Evolutionary conservation across 345 rosid species (phyloP).

Genomic region (Gossypium arboreum): DNA sequence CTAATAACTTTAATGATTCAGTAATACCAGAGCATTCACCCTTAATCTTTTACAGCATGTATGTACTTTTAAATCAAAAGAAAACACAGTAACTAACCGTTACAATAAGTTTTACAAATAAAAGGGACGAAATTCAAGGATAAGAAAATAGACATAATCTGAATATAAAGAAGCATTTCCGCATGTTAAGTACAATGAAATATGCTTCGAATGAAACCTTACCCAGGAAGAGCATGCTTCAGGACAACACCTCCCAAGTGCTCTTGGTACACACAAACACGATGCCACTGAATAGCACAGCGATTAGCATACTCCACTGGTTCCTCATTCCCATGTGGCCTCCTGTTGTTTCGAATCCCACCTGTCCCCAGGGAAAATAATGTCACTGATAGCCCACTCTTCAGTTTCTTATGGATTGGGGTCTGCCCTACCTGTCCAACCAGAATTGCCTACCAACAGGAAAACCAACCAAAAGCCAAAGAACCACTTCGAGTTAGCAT

Average conservation of each 20-base stretch:
- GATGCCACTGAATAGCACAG: conserved; percentile 84
- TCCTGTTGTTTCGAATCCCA: conserved; percentile 72
- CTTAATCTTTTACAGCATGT: neutral
- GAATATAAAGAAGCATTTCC: conserved; percentile 5
- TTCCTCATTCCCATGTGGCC: conserved; percentile 67
- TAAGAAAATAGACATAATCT: neutral
- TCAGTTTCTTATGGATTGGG: conserved; percentile 76
- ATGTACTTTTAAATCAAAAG: neutral
- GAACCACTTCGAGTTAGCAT: neutral
- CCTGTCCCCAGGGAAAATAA: conserved; percentile 78
- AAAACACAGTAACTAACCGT: neutral
- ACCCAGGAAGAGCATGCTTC: conserved; percentile 77
- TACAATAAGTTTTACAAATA: neutral
- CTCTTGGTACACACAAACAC: conserved; percentile 66
- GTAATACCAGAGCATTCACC: neutral
- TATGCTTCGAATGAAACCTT: conserved; percentile 27
- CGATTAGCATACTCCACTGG: conserved; percentile 71
- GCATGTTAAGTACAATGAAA: neutral
- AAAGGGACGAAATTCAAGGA: neutral
- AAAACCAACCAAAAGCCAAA: conserved; percentile 4
- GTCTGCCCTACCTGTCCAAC: conserved; percentile 85
- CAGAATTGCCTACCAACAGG: conserved; percentile 62
- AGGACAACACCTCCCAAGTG: conserved; percentile 49
- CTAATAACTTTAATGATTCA: neutral
- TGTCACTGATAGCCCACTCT: conserved; percentile 52